A percentile compares a stretch with the other conserved stretches of the same genome.
Conservation (phyloP, 305 asterid species). For the Andrographis paniculata region DNA sequence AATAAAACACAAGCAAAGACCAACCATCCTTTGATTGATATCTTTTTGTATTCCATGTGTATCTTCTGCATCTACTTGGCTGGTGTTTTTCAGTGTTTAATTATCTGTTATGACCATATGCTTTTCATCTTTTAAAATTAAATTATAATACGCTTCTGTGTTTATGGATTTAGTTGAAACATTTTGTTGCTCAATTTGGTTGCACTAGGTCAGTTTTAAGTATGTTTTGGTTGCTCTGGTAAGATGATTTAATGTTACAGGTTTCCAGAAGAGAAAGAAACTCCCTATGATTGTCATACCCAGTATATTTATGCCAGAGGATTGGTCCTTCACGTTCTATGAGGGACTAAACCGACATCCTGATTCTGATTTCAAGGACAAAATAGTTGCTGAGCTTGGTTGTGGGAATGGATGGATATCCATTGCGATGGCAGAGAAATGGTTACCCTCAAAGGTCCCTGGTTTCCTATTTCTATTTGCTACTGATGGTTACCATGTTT, state of each 20-base stretch:
- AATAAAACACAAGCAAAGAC: too few relatives aligned
- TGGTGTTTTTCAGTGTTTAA: too few relatives aligned
- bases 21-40: too few relatives aligned
- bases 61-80: too few relatives aligned
- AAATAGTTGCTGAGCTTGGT: conserved; percentile 90
- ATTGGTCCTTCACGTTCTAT: conserved; percentile 97
- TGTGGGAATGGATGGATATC: conserved; percentile 99
- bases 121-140: background rate
- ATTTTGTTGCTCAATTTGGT: conserved; percentile 3
- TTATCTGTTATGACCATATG: conserved; percentile 5
- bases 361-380: conserved; percentile 85
- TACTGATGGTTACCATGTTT: conserved; percentile 10
- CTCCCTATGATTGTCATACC: conserved; percentile 92
- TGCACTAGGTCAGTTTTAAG: too few relatives aligned
- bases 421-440: conserved; percentile 93
- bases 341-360: conserved; percentile 98
- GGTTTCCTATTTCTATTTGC: conserved; percentile 7
- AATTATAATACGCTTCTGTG: conserved; percentile 1
- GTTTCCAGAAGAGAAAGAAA: conserved; percentile 69
- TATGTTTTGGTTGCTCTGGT: conserved; percentile 17
- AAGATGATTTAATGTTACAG: conserved; percentile 26
- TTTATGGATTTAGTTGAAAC: conserved; percentile 2
- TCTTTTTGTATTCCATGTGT: conserved; percentile 13
- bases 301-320: conserved; percentile 94
- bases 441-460: conserved; percentile 76